Conservation (phyloP, 257 asterid species). For the Cordia subcordata region DNA sequence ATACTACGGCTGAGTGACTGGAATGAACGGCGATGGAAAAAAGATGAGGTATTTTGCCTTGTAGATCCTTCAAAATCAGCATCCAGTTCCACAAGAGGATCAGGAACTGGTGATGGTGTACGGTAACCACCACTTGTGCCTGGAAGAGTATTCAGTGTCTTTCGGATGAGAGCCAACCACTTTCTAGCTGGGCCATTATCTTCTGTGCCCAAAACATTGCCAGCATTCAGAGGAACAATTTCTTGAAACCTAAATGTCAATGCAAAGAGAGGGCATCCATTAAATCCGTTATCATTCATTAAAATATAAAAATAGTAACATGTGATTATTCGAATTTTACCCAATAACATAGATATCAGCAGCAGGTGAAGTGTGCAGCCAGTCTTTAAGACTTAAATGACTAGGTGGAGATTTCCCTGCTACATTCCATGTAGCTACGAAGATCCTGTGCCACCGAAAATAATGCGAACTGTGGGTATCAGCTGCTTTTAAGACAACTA, state of each 20-base stretch:
- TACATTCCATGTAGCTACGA: slow-evolving; percentile 98
- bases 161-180: slow-evolving; percentile 78
- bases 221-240: slow-evolving; percentile 95
- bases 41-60: slow-evolving; percentile 42
- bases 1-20: slow-evolving; percentile 73
- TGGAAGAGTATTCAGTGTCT: slow-evolving; percentile 66
- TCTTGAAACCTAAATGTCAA: slow-evolving; percentile 80
- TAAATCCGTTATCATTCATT: not conserved
- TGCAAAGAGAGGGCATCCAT: not conserved
- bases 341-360: slow-evolving; percentile 97
- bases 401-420: slow-evolving; percentile 94
- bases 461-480: not conserved
- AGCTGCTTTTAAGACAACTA: not conserved
- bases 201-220: slow-evolving; percentile 94
- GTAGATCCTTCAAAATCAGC: slow-evolving; percentile 80
- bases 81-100: slow-evolving; percentile 74
- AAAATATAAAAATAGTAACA: not conserved
- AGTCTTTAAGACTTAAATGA: slow-evolving; percentile 77
- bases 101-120: slow-evolving; percentile 78
- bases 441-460: slow-evolving; percentile 38
- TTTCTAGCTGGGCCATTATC: slow-evolving; percentile 93
- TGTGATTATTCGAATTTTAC: slow-evolving; percentile 37
- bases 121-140: slow-evolving; percentile 50
- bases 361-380: slow-evolving; percentile 96
- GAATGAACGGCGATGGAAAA: slow-evolving; percentile 65